Conservation (phyloP, 2,329 filamentous ascomycete genomes). For the Trichoderma atroviride region DNA sequence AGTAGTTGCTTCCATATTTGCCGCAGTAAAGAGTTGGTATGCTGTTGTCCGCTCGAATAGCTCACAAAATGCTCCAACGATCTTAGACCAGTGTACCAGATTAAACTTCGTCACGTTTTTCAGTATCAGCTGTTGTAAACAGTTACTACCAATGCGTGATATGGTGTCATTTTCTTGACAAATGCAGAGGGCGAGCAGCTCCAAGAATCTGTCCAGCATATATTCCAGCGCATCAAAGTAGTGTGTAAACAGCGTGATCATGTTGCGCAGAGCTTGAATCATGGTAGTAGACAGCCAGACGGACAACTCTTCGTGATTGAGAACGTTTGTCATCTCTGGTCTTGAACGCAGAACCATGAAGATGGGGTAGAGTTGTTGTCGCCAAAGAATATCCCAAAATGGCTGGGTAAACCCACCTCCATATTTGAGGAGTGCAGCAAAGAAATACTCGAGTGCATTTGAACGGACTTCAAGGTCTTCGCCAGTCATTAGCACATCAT, state of each 20-base stretch:
- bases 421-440: conserved; percentile 87
- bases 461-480: conserved; percentile 96
- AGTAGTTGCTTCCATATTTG: conserved; percentile 57
- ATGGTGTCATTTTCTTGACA: conserved; percentile 99
- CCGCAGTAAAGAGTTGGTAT: conserved; percentile 91
- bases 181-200: conserved; percentile 92
- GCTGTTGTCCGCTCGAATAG: conserved; percentile 94
- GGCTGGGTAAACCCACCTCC: conserved; percentile 88
- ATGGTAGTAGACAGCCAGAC: conserved; percentile 99
- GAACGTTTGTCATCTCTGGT: conserved; percentile 92
- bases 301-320: conserved; percentile 94
- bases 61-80: conserved; percentile 94
- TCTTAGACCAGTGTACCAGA: conserved; percentile 85
- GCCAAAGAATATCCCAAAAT: conserved; percentile 99
- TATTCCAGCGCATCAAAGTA: conserved; percentile 96
- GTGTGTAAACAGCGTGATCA: conserved; percentile 98
- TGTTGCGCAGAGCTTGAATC: conserved; percentile 96
- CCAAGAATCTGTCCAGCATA: conserved; percentile 97
- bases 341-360: conserved; percentile 97
- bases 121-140: conserved; percentile 91
- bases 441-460: conserved; percentile 91
- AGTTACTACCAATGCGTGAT: conserved; percentile 96
- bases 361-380: conserved; percentile 94
- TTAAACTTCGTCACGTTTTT: conserved; percentile 95
- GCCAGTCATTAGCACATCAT: conserved; percentile 98